Conservation (phyloP, 768 basidiomycete genomes). For the Collybia sordida region DNA sequence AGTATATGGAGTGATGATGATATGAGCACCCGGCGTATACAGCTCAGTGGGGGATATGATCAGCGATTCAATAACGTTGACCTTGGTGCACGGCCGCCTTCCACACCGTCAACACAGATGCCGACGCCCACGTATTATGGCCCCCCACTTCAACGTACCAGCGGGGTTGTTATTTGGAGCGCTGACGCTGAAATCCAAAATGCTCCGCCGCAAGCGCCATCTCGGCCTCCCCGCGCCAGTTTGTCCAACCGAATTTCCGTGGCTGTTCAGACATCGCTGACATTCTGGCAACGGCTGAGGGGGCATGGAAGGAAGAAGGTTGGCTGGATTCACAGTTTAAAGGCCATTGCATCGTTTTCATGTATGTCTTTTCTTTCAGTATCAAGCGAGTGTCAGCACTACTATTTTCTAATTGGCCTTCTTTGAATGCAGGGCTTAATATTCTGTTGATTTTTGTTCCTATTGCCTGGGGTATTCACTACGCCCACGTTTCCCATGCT, state of each 20-base stretch:
- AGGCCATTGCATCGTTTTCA: slow-evolving; percentile 29
- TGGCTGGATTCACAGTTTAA: slow-evolving; percentile 31
- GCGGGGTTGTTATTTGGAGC: slow-evolving; percentile 12
- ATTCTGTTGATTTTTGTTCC: slow-evolving; percentile 39
- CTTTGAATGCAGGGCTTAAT: slow-evolving; percentile 34
- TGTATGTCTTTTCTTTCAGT: slow-evolving; percentile 23
- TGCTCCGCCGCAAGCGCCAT: slow-evolving; percentile 7
- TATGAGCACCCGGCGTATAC: slow-evolving; percentile 11
- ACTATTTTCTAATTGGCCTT: neutral
- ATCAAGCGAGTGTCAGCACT: neutral
- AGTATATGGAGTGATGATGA: slow-evolving; percentile 17
- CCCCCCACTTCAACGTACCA: slow-evolving; percentile 2
- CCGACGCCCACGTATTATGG: slow-evolving; percentile 5
- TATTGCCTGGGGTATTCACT: slow-evolving; percentile 42
- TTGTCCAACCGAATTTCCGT: slow-evolving; percentile 4
- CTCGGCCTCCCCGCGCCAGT: neutral
- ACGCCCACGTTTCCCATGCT: slow-evolving; percentile 17
- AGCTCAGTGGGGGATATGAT: slow-evolving; percentile 11
- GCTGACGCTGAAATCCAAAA: slow-evolving; percentile 17
- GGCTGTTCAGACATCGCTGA: slow-evolving; percentile 4
- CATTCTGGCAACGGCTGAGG: slow-evolving; percentile 23
- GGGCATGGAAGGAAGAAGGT: slow-evolving; percentile 20
- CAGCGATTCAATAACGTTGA: slow-evolving; percentile 4
- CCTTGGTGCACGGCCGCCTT: slow-evolving; percentile 5
- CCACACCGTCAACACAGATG: neutral